These are phyloP conservation scores for Cutaneotrichosporon spelunceum DNA, from an alignment of 1,284 basidiomycete genomes.

Conservation along the genomic window DNA sequence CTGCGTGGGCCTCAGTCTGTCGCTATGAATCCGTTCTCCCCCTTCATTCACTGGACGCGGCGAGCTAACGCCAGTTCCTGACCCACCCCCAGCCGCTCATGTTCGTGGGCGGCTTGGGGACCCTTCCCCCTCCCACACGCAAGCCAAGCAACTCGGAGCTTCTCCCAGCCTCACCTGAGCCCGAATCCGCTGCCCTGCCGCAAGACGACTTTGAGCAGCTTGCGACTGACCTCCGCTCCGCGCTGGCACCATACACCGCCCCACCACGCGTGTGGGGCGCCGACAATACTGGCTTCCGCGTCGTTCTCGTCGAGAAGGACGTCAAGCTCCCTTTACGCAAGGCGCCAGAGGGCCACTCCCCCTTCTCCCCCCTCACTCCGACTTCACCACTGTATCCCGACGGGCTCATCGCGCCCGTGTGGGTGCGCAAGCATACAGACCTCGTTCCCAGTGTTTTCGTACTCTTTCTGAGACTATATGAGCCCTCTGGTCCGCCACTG, in stretches of 20 bases:
- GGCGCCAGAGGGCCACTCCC: constrained; percentile 65
- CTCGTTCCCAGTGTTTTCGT: constrained; percentile 90
- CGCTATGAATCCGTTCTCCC: background rate
- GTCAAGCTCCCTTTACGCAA: constrained; percentile 84
- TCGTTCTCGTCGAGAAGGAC: constrained; percentile 74
- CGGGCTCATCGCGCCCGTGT: constrained; percentile 92
- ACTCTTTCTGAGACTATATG: constrained; percentile 76
- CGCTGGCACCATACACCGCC: constrained; percentile 60
- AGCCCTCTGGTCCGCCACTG: constrained; percentile 49
- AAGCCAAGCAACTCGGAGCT: background rate
- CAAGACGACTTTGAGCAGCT: constrained; percentile 56
- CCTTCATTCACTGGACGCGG: background rate
- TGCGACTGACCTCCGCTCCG: constrained; percentile 59
- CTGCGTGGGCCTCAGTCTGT: too few species aligned
- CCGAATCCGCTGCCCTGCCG: background rate
- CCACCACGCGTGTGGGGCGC: constrained; percentile 53
- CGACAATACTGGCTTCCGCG: constrained; percentile 65
- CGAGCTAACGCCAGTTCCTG: constrained; percentile 55
- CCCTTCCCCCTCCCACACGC: background rate
- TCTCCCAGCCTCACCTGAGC: constrained; percentile 9
- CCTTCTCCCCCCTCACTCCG: constrained; percentile 81
- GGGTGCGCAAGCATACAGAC: constrained; percentile 91
- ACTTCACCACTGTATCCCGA: constrained; percentile 88
- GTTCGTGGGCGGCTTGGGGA: constrained; percentile 79
- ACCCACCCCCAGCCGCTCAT: constrained; percentile 82